phyloP scores from a whole-genome alignment of 2,329 filamentous ascomycete genomes.

The Berkeleyomyces rouxiae region DNA sequence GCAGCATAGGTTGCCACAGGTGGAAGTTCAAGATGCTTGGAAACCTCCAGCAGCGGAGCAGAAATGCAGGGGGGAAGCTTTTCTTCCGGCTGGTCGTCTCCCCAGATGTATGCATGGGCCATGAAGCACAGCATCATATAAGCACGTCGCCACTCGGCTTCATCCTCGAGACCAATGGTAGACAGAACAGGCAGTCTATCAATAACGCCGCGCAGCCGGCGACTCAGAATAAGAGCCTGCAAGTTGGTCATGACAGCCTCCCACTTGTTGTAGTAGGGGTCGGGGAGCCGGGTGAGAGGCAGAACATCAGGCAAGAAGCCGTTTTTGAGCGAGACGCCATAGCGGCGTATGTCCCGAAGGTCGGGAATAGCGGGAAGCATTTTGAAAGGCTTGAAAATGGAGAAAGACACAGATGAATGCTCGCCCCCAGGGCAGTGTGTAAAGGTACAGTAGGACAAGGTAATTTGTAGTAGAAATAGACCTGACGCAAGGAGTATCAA shows the following conservation, averaged over 20 bases:
- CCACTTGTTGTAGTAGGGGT: slow-evolving; percentile 91
- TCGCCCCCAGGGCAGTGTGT: not conserved
- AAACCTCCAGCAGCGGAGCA: slow-evolving; percentile 63
- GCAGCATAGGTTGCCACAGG: slow-evolving; percentile 90
- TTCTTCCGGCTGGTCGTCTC: slow-evolving; percentile 67
- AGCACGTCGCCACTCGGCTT: slow-evolving; percentile 83
- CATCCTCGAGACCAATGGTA: slow-evolving; percentile 62
- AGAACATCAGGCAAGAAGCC: slow-evolving; percentile 77
- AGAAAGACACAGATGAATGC: not conserved
- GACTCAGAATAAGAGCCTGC: slow-evolving; percentile 72
- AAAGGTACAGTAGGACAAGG: not conserved
- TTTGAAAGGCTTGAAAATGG: not conserved
- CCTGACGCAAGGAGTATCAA: slow-evolving; percentile 51
- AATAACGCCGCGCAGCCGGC: slow-evolving; percentile 62
- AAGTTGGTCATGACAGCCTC: slow-evolving; percentile 74
- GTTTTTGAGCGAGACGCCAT: slow-evolving; percentile 59
- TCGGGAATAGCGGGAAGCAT: slow-evolving; percentile 46
- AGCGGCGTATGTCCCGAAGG: slow-evolving; percentile 42
- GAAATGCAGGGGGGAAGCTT: slow-evolving; percentile 66
- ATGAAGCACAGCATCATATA: slow-evolving; percentile 86
- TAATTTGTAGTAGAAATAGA: slow-evolving; percentile 19
- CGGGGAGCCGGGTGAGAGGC: slow-evolving; percentile 64
- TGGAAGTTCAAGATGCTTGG: slow-evolving; percentile 64
- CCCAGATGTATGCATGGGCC: slow-evolving; percentile 92
- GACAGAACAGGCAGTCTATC: slow-evolving; percentile 71